Conservation (phyloP, 2,329 filamentous ascomycete species). For the Fusarium penzigii region DNA sequence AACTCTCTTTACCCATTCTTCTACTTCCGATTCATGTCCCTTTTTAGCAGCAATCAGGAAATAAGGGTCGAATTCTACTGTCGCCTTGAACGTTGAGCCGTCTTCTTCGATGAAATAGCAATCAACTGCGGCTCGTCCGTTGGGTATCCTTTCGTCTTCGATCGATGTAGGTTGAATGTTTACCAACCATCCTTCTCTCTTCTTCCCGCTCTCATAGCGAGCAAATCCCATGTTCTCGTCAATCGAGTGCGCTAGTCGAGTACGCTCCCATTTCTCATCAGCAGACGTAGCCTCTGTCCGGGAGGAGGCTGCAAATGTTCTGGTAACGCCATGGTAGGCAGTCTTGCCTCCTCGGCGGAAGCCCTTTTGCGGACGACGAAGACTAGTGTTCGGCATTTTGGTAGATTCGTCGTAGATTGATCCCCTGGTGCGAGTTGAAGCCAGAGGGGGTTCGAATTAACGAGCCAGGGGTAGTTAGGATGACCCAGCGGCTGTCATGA, state of each 20-base stretch:
- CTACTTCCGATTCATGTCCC: slow-evolving; percentile 87
- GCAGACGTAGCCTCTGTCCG: slow-evolving; percentile 84
- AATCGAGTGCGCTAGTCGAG: slow-evolving; percentile 79
- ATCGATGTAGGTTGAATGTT: slow-evolving; percentile 91
- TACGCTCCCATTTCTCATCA: slow-evolving; percentile 90
- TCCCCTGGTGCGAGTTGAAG: slow-evolving; percentile 12
- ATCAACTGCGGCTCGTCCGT: slow-evolving; percentile 87
- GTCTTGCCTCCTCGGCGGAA: slow-evolving; percentile 69
- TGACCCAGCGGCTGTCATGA: slow-evolving; percentile 16
- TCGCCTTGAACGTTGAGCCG: slow-evolving; percentile 90
- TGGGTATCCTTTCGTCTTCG: slow-evolving; percentile 79
- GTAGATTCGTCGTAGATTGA: slow-evolving; percentile 4
- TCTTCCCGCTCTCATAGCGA: slow-evolving; percentile 84
- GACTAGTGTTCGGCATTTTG: slow-evolving; percentile 61
- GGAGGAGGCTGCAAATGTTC: slow-evolving; percentile 78
- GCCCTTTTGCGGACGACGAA: slow-evolving; percentile 64
- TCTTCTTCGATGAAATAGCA: slow-evolving; percentile 97
- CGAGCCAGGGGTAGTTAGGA: slow-evolving; percentile 15
- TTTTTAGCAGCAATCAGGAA: slow-evolving; percentile 89
- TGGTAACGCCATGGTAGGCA: slow-evolving; percentile 70
- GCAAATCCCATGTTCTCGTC: slow-evolving; percentile 95
- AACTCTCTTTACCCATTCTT: slow-evolving; percentile 88
- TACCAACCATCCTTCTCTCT: slow-evolving; percentile 85
- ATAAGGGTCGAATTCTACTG: slow-evolving; percentile 94
- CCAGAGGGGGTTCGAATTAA: slow-evolving; percentile 19